A percentile compares a stretch with the other conserved stretches of the same genome.
Conservation (phyloP, 2,329 filamentous ascomycete species). For the Penicillium sp. region DNA sequence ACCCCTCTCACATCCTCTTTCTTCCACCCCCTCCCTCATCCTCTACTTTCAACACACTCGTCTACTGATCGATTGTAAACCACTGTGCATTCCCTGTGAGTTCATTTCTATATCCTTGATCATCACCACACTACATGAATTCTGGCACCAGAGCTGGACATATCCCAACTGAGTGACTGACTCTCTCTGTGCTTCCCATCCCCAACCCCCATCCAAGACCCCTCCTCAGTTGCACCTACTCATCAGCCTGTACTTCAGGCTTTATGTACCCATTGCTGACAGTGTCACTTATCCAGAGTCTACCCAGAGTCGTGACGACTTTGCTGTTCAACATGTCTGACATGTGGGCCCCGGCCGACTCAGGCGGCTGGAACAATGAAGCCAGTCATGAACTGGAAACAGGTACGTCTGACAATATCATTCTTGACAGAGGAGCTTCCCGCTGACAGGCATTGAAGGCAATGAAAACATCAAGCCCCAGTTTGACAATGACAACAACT, state of each 20-base stretch:
- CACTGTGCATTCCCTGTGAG: not conserved
- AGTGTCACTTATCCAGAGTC: not conserved
- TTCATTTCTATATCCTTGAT: not conserved
- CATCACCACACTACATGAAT: not conserved
- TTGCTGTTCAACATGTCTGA: not conserved
- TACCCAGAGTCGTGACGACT: not conserved
- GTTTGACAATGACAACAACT: slow-evolving; percentile 23
- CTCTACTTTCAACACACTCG: not conserved
- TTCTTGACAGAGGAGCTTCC: not conserved
- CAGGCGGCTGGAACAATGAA: not conserved
- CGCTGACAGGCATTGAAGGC: not conserved
- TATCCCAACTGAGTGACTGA: no score
- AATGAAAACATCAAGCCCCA: not conserved
- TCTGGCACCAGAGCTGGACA: not conserved
- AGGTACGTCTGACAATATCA: not conserved
- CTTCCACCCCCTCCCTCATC: not conserved
- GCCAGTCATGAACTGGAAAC: not conserved
- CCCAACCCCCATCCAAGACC: no score
- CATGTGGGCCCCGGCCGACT: not conserved
- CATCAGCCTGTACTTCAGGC: not conserved
- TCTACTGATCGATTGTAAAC: not conserved
- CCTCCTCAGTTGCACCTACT: no score
- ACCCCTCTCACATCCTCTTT: no score
- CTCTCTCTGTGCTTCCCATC: no score
- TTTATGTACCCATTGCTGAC: not conserved